Evolutionary conservation across 371 early-diverging fungal species (phyloP), one percentile per base, ranked within the genome.

Genomic region (Lichtheimia hyalospora): DNA sequence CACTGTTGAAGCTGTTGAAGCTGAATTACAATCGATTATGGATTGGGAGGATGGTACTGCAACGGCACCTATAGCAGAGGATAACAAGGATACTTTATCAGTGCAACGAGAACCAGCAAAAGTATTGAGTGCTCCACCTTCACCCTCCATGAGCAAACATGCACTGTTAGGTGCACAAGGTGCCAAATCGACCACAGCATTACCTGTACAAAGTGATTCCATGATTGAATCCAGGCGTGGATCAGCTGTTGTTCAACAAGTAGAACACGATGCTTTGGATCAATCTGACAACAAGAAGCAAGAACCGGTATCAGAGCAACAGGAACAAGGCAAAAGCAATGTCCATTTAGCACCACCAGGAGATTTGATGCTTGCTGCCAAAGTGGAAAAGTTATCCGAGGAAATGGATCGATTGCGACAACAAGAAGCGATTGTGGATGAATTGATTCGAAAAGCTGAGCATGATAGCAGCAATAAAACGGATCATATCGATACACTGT

Each of bases 311-410:
- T 34, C 34, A 34, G 34, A 34, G 10, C 34, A 34, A 34, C 34
- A 34, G 34, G 34, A 34, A 10, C 40, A 54, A 20, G n/a, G 44
- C 21, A n/a, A 25, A 16, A 40, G 56, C 23, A 81, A 84, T 34
- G 71, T 88, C 0, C 82, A 81, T 54, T 71, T 84, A 43, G 87
- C 89, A 0, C 82, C 89, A 5, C 91, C 89, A 0, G 89, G 89
- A 12, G 91, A 89, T 55, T 68, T 90, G 41, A 77, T 90, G 64
- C 67, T 89, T 8, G 79, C 83, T 1, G 57, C 68, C 40, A 81
- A 86, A 58, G 76, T 86, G 14, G 64, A 75, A 51, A 69, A 70
- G 28, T 62, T 89, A 16, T 67, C 77, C 7, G 81, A 77, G 41
- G 84, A 84, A 6, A 71, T 87, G 24, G 84, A 85, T 14, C 77